Conservation (phyloP, 495 filamentous ascomycete genomes). For the Hypoxylon subgilvum region DNA sequence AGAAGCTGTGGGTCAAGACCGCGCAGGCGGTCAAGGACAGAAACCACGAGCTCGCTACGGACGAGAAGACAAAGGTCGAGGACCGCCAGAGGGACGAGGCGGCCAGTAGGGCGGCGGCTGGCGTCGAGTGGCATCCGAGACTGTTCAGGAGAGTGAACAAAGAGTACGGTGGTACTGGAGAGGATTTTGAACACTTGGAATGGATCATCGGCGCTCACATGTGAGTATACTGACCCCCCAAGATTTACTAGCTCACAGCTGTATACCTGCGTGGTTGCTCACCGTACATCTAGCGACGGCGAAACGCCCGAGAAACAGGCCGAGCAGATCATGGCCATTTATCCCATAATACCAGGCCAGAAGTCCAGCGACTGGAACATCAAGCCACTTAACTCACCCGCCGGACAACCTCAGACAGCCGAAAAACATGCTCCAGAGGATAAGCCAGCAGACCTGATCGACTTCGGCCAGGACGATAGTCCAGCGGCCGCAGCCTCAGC, state of each 20-base stretch:
- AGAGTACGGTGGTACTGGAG: slow-evolving; percentile 73
- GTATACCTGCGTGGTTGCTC: too few species aligned
- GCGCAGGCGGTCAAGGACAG: slow-evolving; percentile 77
- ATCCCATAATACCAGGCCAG: slow-evolving; percentile 83
- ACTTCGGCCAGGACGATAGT: slow-evolving; percentile 51
- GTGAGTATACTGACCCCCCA: too few species aligned
- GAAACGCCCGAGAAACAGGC: slow-evolving; percentile 73
- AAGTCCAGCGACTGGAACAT: slow-evolving; percentile 47
- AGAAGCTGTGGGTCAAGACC: slow-evolving; percentile 82
- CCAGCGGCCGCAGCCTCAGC: slow-evolving; percentile 5
- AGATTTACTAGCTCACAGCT: too few species aligned
- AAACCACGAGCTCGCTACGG: slow-evolving; percentile 89
- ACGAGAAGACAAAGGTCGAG: slow-evolving; percentile 94
- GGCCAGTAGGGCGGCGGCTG: slow-evolving; percentile 76
- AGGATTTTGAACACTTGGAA: slow-evolving; percentile 86
- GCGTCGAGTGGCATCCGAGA: slow-evolving; percentile 85
- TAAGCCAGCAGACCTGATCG: slow-evolving; percentile 49
- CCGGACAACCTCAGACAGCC: slow-evolving; percentile 12
- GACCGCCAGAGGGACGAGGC: slow-evolving; percentile 90
- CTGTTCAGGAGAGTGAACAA: slow-evolving; percentile 79
- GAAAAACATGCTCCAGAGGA: slow-evolving; percentile 7
- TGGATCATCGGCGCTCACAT: slow-evolving; percentile 92
- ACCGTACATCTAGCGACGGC: slow-evolving; percentile 56
- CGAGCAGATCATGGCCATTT: slow-evolving; percentile 84
- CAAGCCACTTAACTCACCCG: slow-evolving; percentile 45